Conservation (phyloP, 441 rosid species). For the Jatropha podagrica region DNA sequence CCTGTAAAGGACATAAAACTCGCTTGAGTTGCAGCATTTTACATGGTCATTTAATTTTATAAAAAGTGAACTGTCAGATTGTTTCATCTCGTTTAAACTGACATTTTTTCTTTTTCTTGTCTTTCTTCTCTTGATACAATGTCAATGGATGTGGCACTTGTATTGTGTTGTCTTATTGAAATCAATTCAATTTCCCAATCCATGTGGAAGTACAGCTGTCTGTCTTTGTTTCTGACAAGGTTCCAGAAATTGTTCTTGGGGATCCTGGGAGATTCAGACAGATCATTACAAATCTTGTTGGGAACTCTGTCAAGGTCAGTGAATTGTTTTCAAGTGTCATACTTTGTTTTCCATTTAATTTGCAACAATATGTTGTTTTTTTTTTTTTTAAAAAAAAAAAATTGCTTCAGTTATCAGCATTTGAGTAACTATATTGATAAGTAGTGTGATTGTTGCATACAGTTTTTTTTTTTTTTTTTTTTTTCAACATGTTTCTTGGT, state of each 20-base stretch:
- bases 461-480: not conserved
- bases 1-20: not conserved
- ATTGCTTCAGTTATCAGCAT: constrained; percentile 15
- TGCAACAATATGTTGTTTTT: not conserved
- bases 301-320: constrained; percentile 93
- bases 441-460: not conserved
- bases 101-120: constrained; percentile 19
- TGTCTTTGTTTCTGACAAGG: constrained; percentile 81
- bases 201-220: constrained; percentile 64
- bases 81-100: constrained; percentile 19
- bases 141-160: constrained; percentile 19
- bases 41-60: constrained; percentile 1
- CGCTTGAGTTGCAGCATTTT: not conserved
- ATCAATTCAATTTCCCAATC: constrained; percentile 18
- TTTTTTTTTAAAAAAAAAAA: not conserved
- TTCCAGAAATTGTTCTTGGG: constrained; percentile 79
- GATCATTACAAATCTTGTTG: constrained; percentile 91
- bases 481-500: not conserved
- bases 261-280: constrained; percentile 97
- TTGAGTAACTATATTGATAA: not conserved
- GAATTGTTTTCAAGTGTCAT: not conserved
- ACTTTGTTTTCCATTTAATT: constrained; percentile 4
- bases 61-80: not conserved
- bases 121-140: constrained; percentile 23
- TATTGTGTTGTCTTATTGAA: constrained; percentile 3